These are phyloP conservation scores for Helminthosporium solani DNA, from an alignment of 2,329 filamentous ascomycete genomes.

Conservation along the genomic window DNA sequence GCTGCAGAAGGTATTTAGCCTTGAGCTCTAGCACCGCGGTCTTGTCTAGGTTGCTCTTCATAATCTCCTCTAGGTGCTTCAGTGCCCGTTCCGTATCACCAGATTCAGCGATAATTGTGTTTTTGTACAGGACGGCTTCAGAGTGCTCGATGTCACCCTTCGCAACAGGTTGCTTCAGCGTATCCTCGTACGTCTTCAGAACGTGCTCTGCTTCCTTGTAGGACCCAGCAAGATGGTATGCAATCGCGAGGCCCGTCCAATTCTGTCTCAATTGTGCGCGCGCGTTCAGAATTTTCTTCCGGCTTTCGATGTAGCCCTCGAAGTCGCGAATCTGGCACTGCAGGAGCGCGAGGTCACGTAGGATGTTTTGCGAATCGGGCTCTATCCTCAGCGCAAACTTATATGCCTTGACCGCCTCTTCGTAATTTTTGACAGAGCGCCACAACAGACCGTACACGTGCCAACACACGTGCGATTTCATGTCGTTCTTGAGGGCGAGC, in stretches of 20 bases:
- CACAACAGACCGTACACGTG: slow-evolving; percentile 97
- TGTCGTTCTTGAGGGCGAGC: slow-evolving; percentile 87
- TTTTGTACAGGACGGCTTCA: slow-evolving; percentile 93
- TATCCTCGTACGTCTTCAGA: slow-evolving; percentile 88
- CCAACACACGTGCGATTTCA: slow-evolving; percentile 99
- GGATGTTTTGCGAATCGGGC: slow-evolving; percentile 91
- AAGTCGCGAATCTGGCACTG: slow-evolving; percentile 98
- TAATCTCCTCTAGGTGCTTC: slow-evolving; percentile 77
- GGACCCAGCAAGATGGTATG: slow-evolving; percentile 87
- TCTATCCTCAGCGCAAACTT: slow-evolving; percentile 92
- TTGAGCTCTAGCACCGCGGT: slow-evolving; percentile 81
- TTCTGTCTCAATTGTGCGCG: slow-evolving; percentile 82
- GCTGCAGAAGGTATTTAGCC: slow-evolving; percentile 77
- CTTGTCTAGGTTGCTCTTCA: slow-evolving; percentile 78
- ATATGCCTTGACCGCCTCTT: slow-evolving; percentile 98
- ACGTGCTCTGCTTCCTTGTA: slow-evolving; percentile 85
- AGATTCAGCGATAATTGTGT: slow-evolving; percentile 85
- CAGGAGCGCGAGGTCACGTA: slow-evolving; percentile 86
- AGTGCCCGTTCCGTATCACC: slow-evolving; percentile 81
- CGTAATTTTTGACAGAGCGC: slow-evolving; percentile 92
- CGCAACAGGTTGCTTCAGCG: slow-evolving; percentile 75
- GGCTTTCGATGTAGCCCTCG: slow-evolving; percentile 86
- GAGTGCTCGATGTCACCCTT: slow-evolving; percentile 87
- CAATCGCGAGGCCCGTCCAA: slow-evolving; percentile 96
- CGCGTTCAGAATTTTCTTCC: slow-evolving; percentile 82